Base-by-base conservation (phyloP, 31 red algal genomes). In the Bonnemaisonia californica region DNA sequence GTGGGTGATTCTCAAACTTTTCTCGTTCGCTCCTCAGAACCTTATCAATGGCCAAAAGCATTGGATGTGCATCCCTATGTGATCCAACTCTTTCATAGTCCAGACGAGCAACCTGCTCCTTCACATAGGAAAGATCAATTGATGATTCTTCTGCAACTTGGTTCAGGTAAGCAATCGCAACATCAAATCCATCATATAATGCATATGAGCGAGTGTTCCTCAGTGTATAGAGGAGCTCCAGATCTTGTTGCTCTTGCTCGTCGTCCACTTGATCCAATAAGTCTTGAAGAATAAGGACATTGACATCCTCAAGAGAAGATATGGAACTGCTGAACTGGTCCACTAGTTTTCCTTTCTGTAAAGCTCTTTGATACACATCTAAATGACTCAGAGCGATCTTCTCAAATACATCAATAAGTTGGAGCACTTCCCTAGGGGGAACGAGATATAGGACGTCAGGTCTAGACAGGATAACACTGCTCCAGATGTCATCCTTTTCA, bases 121-220 rank as follows among this genome's bases (percentile, higher is more conserved):
- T 13, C 11, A 48, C 16, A 3, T n/a, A 34, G 23, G 34, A 71
- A 28, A 42, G 13, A 4, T 42, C 29, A 69, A 60, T 48, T 59
- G n/a, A 28, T 32, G 66, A 36, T 69, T 58, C 62, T 41, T 68
- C 8, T 1, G 32, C 2, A 31, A 38, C 67, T 23, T 87, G 73
- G 19, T 21, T 31, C 24, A 87, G 62, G 62, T 67, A 87, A 29
- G 57, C 83, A 4, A 78, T 40, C 21, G 83, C 83, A 9, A 62
- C 64, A 61, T 70, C 62, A 58, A 68, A 77, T 26, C 83, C 83
- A 59, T 87, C 83, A 62, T 67, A 77, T 7, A 87, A 60, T 12
- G 83, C 83, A 70, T 87, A 87, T 2, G 73, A 78, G 7, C 83
- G 72, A 31, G 83, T 62, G 69, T 87, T 69, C 29, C 83, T 1